Evolutionary conservation across 805 yeast genomes (phyloP), one percentile per base, ranked within the genome.

Genomic region (Vanderwaltozyma tropicalis): DNA sequence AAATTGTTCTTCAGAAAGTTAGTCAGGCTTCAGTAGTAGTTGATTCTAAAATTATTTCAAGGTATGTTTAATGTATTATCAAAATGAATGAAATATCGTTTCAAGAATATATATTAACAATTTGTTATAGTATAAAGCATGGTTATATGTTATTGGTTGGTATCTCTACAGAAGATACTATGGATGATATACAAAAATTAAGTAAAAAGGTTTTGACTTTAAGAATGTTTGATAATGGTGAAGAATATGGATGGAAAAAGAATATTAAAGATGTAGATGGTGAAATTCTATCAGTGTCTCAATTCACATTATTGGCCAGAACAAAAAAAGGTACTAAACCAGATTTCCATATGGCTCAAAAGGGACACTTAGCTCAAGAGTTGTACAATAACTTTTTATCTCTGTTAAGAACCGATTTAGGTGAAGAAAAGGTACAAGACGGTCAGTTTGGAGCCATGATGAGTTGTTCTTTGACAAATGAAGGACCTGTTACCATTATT

Each of bases 401-500:
- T 2, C 53, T 64, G 17, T 59, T 84, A 41, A 59, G 66, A 42
- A 51, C 47, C 1, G 72, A 71, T n/a, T 42, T 85, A 40, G 83
- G 83, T 0, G 70, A 66, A 1, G 76, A 68, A 0, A 74, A 73
- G 33, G 94, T 87, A 3, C 71, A 79, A 45, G 96, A 88, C 50
- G 98, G 98, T 2, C 67, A 74, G 39, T 92, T 92, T 56, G 98
- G 97, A 0, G 97, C 89, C 10, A 84, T 89, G 95, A 92, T 92
- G 98, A 94, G 85, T 45, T 96, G 94, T 13, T 71, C 72, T 1
- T 60, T 89, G 42, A 76, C 80, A 12, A 92, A 92, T 52, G 96
- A 89, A 50, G 97, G 97, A 1, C 97, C 97, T 0, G 86, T 84
- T 1, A 89, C 97, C 0, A 80, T 89, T 24, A 72, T 79, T 16